Percentiles rank a stretch among this genome's conserved stretches.
Conservation (phyloP, 2,329 filamentous ascomycete genomes). For the Trichoderma afroharzianum region DNA sequence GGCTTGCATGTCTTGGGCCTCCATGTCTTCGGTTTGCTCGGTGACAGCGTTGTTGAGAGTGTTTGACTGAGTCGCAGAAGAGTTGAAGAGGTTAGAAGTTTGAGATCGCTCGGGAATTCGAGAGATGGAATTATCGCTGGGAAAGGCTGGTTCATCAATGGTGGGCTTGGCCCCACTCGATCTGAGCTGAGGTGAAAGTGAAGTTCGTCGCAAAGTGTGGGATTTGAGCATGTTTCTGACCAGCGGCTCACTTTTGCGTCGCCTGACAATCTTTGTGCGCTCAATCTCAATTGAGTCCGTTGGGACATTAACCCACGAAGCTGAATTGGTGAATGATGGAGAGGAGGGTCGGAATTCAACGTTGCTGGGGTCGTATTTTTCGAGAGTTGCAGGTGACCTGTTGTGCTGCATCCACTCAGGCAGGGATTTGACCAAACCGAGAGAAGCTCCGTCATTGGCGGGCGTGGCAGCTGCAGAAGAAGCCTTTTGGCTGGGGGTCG, state of each 20-base stretch:
- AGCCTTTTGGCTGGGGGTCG: constrained; percentile 3
- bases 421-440: constrained; percentile 12
- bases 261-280: constrained; percentile 26
- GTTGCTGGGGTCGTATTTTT: neutral
- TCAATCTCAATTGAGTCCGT: constrained; percentile 22
- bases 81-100: neutral
- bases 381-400: constrained; percentile 7
- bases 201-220: constrained; percentile 25
- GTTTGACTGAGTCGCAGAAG: neutral
- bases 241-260: constrained; percentile 36
- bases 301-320: constrained; percentile 28
- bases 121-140: neutral
- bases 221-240: constrained; percentile 25
- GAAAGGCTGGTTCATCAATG: neutral
- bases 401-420: constrained; percentile 1
- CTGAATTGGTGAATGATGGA: constrained; percentile 25
- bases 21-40: neutral
- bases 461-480: constrained; percentile 22
- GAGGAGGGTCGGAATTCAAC: constrained; percentile 31
- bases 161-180: neutral
- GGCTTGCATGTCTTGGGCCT: neutral
- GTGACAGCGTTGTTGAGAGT: neutral
- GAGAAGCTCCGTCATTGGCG: neutral
- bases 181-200: constrained; percentile 28
- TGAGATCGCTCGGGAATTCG: neutral